Evolutionary conservation across 2,329 filamentous ascomycete genomes (phyloP).

Genomic region (Scedosporium dehoogii): DNA sequence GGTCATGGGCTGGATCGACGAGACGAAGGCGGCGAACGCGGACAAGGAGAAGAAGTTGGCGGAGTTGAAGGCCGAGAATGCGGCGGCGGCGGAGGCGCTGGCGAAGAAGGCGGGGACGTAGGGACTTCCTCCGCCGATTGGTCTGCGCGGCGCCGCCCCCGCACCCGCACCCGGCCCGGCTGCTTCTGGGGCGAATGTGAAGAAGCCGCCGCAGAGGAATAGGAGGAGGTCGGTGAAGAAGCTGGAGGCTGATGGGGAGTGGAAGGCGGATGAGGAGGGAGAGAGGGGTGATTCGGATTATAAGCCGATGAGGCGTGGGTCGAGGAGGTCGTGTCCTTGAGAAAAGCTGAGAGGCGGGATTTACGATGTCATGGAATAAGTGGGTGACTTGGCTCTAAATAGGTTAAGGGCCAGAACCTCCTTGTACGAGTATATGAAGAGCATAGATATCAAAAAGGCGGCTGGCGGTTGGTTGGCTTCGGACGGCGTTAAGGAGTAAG

Average conservation of each 20-base stretch:
- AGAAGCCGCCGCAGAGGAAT: not conserved
- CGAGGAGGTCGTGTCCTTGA: no score
- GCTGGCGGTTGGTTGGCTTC: not conserved
- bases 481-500: not conserved
- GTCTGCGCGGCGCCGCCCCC: not conserved
- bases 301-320: no score
- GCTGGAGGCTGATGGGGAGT: not conserved
- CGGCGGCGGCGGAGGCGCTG: conserved; percentile 29
- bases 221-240: conserved; percentile 1
- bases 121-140: not conserved
- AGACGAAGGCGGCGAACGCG: conserved; percentile 50
- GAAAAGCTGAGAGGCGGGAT: no score
- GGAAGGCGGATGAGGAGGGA: not conserved
- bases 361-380: no score
- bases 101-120: conserved; percentile 1
- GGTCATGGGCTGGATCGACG: conserved; percentile 50
- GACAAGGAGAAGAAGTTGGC: conserved; percentile 53
- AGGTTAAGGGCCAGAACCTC: not conserved
- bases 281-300: not conserved
- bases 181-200: not conserved
- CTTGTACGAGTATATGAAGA: not conserved
- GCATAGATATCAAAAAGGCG: not conserved
- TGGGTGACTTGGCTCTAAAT: no score
- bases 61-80: conserved; percentile 49
- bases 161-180: not conserved